Conservation (phyloP, 345 rosid genomes). For the Arabis alpina region DNA sequence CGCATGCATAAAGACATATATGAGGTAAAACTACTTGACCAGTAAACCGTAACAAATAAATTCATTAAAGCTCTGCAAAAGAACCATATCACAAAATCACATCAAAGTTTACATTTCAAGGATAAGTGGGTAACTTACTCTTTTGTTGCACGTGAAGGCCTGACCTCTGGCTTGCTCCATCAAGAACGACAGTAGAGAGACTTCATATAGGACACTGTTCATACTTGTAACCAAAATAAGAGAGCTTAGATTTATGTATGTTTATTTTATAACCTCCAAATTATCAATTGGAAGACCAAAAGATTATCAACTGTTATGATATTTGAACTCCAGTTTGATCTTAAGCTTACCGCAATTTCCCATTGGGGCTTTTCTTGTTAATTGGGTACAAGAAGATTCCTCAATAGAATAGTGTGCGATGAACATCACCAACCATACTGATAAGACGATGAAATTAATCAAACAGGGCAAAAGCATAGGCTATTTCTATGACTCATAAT, state of each 20-base stretch:
- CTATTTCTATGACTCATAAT: no score
- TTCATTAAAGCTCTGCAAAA: not conserved
- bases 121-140: no score
- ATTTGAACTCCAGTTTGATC: constrained; percentile 1
- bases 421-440: constrained; percentile 78
- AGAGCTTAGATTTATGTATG: constrained; percentile 5
- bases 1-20: constrained; percentile 57
- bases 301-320: not conserved
- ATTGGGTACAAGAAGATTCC: constrained; percentile 97
- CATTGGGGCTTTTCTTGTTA: constrained; percentile 90
- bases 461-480: no score
- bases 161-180: constrained; percentile 99
- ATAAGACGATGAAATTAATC: no score
- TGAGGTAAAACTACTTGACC: constrained; percentile 20
- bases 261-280: not conserved
- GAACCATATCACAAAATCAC: no score
- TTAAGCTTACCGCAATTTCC: constrained; percentile 82
- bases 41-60: not conserved
- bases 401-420: constrained; percentile 91
- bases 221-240: no score
- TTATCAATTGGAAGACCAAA: not conserved
- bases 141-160: no score
- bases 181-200: constrained; percentile 94
- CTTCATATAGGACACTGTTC: constrained; percentile 97
- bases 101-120: no score